Evolutionary conservation across 176 grass and related monocot species (phyloP).

Genomic region (Carex parvula): DNA sequence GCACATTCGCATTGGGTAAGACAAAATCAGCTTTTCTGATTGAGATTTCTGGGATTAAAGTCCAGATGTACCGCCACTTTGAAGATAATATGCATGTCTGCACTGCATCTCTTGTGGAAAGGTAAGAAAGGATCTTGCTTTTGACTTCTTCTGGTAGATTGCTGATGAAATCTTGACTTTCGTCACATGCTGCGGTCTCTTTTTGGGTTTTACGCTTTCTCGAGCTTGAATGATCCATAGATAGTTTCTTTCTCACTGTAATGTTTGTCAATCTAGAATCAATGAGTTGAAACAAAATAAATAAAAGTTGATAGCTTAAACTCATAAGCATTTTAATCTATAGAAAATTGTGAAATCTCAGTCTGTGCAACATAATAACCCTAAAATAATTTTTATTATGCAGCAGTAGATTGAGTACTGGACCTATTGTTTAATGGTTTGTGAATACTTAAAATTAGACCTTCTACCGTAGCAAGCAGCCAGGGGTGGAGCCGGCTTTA

Average conservation of each 20-base stretch:
- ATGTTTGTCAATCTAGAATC: background rate
- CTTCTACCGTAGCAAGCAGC: too few species aligned
- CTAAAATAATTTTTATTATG: too few species aligned
- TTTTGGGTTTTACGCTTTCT: background rate
- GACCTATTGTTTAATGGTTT: too few species aligned
- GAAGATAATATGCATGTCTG: slow-evolving; percentile 8
- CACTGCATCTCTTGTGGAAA: slow-evolving; percentile 3
- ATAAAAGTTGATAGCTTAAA: background rate
- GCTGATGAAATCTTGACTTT: slow-evolving; percentile 1
- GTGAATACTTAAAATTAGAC: too few species aligned
- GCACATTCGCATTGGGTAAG: background rate
- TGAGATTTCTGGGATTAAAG: background rate
- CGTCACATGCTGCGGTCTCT: background rate
- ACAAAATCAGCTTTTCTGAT: background rate
- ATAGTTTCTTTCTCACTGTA: background rate
- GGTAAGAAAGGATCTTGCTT: background rate
- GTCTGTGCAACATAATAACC: too few species aligned
- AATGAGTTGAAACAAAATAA: background rate
- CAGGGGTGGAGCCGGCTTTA: too few species aligned
- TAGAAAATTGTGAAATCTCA: too few species aligned
- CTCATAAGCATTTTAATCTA: background rate
- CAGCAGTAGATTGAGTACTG: too few species aligned
- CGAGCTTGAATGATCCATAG: background rate
- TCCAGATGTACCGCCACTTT: slow-evolving; percentile 7
- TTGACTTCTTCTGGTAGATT: slow-evolving; percentile 11